Base-by-base conservation (phyloP, 2,329 filamentous ascomycete genomes). In the Penicillium olsonii region DNA sequence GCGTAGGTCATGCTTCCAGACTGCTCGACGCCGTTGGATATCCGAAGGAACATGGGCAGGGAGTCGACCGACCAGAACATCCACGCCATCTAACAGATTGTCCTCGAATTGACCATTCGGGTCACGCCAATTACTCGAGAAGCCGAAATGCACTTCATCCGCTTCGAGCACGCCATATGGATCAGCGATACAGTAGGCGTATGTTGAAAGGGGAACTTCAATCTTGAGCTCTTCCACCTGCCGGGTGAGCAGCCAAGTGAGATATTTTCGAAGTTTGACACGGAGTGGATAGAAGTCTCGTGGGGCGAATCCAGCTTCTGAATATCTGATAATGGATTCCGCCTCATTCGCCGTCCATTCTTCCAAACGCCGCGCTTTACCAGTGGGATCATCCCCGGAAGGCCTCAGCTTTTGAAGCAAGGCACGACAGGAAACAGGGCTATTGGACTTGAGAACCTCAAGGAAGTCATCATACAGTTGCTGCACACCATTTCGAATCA, bases 11-110 rank as follows among this genome's bases (percentile, higher is more conserved):
- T 68, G 68, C 41, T 77, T 76, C 57, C 71, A 78, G 0, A 81
- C 74, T 1, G 78, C 76, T 26, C 63, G 62, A 22, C 73, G 64
- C 37, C 78, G 81, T 56, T 86, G 83, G 0, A 86, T 80, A 57
- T 86, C 83, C 2, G 79, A 84, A 1, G 75, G 73, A 2, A 81
- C 70, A 59, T 81, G 71, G 1, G 82, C 78, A 3, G 84, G 83
- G 31, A 82, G 76, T 15, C 84, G 76, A 11, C 78, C 77, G 0
- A 85, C 76, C 0, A 86, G 67, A 6, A 83, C 68, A 34, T 84
- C 73, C 9, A 75, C 64, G 1, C 74, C 71, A 40, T 79, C 67
- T 0, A 84, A 64, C 29, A 72, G 59, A 6, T 66, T 70, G 43
- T 77, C 78, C 14, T 66, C 66, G 24, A 78, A 71, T 7, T 64